phyloP scores from a whole-genome alignment of 306 rosid species.

The Adenanthera pavonina region DNA sequence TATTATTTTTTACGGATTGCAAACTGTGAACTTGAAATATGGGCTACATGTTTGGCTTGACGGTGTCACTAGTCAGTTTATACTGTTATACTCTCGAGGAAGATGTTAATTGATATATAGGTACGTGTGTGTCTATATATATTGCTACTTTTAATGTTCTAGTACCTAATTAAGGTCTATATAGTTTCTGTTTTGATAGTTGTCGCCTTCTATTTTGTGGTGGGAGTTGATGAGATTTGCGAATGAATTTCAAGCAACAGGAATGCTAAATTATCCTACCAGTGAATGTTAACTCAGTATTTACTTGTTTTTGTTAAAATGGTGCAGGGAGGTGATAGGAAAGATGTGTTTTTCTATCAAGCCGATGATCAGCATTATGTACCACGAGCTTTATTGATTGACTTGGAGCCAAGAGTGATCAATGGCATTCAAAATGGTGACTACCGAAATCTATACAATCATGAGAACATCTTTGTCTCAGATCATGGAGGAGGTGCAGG shows the following conservation, averaged over 20 bases:
- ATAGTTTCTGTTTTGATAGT: neutral
- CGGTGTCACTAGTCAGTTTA: neutral
- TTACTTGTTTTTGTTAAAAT: conserved; percentile 30
- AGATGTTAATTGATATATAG: neutral
- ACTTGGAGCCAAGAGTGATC: conserved; percentile 95
- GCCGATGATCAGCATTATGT: conserved; percentile 99
- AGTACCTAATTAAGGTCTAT: neutral
- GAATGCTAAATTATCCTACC: neutral
- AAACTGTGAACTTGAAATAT: neutral
- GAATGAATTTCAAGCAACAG: neutral
- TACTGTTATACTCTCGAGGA: neutral
- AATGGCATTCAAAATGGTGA: conserved; percentile 96
- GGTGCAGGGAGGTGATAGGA: conserved; percentile 95
- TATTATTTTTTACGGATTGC: neutral
- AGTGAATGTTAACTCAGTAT: conserved; percentile 14
- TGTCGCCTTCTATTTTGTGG: neutral
- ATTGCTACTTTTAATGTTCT: neutral
- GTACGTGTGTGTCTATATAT: neutral
- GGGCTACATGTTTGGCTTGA: neutral
- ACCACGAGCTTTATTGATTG: conserved; percentile 90
- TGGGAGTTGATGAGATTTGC: neutral
- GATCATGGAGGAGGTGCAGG: conserved; percentile 99
- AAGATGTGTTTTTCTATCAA: conserved; percentile 97
- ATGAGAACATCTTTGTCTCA: conserved; percentile 85
- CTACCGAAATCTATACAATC: conserved; percentile 92